Evolutionary conservation across 371 early-diverging fungal species (phyloP).

Genomic region (Rhizopus stolonifer): DNA sequence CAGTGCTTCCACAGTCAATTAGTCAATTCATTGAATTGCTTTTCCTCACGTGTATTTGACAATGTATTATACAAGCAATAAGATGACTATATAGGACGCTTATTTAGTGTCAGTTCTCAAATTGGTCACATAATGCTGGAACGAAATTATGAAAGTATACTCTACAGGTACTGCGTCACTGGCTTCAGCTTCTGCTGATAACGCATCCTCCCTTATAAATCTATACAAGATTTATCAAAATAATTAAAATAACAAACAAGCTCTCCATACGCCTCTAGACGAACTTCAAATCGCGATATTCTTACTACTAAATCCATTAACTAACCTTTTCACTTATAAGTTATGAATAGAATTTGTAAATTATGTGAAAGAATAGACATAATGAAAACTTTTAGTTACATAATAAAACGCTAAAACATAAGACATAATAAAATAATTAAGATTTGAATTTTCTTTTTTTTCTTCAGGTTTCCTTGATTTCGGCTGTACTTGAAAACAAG

Average conservation of each 20-base stretch:
- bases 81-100: neutral
- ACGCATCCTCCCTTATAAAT: neutral
- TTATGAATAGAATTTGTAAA: constrained; percentile 6
- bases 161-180: constrained; percentile 5
- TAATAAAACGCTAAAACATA: neutral
- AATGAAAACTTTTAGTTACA: neutral
- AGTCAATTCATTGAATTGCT: too few species aligned
- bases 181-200: constrained; percentile 1
- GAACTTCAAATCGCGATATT: constrained; percentile 3
- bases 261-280: constrained; percentile 3
- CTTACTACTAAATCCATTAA: neutral
- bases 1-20: too few species aligned
- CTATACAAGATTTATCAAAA: neutral
- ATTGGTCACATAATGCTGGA: constrained; percentile 3
- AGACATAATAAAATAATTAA: neutral
- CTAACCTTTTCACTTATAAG: neutral
- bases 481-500: neutral
- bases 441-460: neutral
- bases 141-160: constrained; percentile 2
- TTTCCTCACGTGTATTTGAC: too few species aligned
- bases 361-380: neutral
- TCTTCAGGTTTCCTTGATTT: neutral
- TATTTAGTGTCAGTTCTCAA: constrained; percentile 1
- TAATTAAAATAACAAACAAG: neutral
- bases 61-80: neutral